Evolutionary conservation across 345 rosid genomes (phyloP).

Genomic region (Cochlearia excelsa): DNA sequence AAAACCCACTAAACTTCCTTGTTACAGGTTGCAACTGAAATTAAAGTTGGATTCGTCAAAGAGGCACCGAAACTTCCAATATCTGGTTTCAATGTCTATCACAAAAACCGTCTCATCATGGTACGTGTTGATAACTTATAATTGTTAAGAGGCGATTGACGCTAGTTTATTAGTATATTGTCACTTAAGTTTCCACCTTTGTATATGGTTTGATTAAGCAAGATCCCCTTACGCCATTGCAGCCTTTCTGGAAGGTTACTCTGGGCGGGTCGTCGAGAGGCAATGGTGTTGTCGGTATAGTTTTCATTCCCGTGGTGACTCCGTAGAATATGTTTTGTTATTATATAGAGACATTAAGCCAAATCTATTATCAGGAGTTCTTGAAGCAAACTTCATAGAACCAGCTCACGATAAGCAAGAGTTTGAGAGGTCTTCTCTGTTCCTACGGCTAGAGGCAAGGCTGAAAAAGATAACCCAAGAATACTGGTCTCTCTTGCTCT

Average conservation of each 20-base stretch:
- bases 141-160: background rate
- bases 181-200: background rate
- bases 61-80: slow-evolving; percentile 57
- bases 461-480: slow-evolving; percentile 62
- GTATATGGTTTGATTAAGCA: slow-evolving; percentile 25
- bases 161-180: slow-evolving; percentile 8
- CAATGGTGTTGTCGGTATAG: slow-evolving; percentile 73
- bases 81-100: slow-evolving; percentile 77
- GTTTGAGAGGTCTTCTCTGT: slow-evolving; percentile 86
- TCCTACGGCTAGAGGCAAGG: slow-evolving; percentile 62
- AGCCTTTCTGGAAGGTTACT: slow-evolving; percentile 96
- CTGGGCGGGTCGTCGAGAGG: slow-evolving; percentile 51
- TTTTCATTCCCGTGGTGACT: slow-evolving; percentile 21
- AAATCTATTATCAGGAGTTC: slow-evolving; percentile 58
- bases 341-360: slow-evolving; percentile 26
- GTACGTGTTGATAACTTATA: slow-evolving; percentile 38
- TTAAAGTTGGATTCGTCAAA: slow-evolving; percentile 74
- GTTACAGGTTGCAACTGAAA: slow-evolving; percentile 54
- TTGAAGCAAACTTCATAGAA: slow-evolving; percentile 94
- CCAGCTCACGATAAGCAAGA: slow-evolving; percentile 98
- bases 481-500: slow-evolving; percentile 62
- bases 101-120: slow-evolving; percentile 85
- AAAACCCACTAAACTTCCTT: slow-evolving; percentile 13
- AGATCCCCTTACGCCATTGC: slow-evolving; percentile 33
- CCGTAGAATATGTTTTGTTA: slow-evolving; percentile 17